Conservation (phyloP, 768 basidiomycete genomes). For the Chalciporus sphaerocephalus region DNA sequence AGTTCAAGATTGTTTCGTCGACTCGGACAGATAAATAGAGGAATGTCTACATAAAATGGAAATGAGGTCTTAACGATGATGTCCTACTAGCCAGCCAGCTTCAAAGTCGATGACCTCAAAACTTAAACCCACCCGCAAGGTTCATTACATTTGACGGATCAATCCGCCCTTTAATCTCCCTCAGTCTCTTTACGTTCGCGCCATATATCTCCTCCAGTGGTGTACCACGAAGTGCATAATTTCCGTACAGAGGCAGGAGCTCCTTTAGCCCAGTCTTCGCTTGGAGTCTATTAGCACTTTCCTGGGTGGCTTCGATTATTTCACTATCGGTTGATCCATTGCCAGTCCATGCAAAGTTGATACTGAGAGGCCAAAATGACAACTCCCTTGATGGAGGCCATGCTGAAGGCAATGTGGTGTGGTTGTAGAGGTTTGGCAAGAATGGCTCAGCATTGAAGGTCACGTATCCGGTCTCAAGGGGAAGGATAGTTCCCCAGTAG, state of each 20-base stretch:
- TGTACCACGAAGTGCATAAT: constrained; percentile 56
- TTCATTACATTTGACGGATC: constrained; percentile 63
- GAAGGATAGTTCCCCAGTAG: constrained; percentile 43
- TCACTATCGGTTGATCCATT: constrained; percentile 34
- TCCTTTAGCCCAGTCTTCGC: constrained; percentile 41
- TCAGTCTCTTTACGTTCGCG: constrained; percentile 39
- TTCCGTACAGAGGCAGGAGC: constrained; percentile 48
- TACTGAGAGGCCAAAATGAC: constrained; percentile 43
- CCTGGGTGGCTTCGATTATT: constrained; percentile 38
- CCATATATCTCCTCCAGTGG: constrained; percentile 51
- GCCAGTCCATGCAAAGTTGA: constrained; percentile 43
- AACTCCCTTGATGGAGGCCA: constrained; percentile 42
- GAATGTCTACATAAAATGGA: background rate
- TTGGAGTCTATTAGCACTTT: constrained; percentile 39
- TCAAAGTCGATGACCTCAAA: constrained; percentile 26
- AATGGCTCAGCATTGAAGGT: constrained; percentile 52
- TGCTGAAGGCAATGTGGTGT: constrained; percentile 38
- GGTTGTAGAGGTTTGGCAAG: constrained; percentile 38
- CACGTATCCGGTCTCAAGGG: constrained; percentile 36
- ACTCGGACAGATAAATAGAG: background rate
- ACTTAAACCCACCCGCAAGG: constrained; percentile 63
- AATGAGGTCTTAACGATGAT: background rate
- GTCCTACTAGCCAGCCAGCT: constrained; percentile 6
- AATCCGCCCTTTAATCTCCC: constrained; percentile 38
- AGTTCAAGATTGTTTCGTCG: background rate